A percentile compares a stretch with the other conserved stretches of the same genome.
These are phyloP conservation scores for Kodamaea sagamina DNA, from an alignment of 805 yeast genomes.

Conservation along the genomic window DNA sequence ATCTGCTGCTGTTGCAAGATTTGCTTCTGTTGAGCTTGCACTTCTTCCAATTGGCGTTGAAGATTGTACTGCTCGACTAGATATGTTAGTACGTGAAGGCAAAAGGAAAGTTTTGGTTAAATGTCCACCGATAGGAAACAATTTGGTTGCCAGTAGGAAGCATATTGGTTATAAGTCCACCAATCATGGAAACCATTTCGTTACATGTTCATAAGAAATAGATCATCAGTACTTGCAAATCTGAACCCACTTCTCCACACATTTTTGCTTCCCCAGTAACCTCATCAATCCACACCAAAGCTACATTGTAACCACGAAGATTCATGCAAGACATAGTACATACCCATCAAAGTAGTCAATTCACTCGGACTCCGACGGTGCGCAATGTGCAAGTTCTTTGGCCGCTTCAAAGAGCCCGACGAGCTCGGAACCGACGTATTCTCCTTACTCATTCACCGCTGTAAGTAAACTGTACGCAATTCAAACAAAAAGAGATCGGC, in stretches of 20 bases:
- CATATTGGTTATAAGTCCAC: too few relatives aligned
- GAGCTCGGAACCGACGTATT: conserved; percentile 13
- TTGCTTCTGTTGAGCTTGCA: conserved; percentile 91
- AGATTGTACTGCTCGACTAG: conserved; percentile 75
- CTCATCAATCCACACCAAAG: neutral
- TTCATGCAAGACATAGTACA: conserved; percentile 7
- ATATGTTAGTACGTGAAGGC: conserved; percentile 11
- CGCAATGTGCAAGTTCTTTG: conserved; percentile 75
- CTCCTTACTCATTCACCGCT: conserved; percentile 13
- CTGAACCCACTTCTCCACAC: neutral
- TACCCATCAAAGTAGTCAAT: conserved; percentile 81
- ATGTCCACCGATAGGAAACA: too few relatives aligned
- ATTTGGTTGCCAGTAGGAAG: too few relatives aligned
- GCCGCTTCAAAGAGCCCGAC: conserved; percentile 25
- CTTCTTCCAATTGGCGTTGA: conserved; percentile 89
- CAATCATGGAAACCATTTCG: too few relatives aligned
- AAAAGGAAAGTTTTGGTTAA: too few relatives aligned
- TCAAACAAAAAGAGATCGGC: conserved; percentile 7
- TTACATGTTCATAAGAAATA: too few relatives aligned
- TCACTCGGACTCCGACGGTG: conserved; percentile 97
- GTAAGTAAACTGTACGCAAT: conserved; percentile 2
- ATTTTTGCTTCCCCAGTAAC: neutral
- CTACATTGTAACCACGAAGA: neutral
- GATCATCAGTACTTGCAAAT: too few relatives aligned
- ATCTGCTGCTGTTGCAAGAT: conserved; percentile 64